phyloP scores from a whole-genome alignment of 2,329 filamentous ascomycete species.

The Claviceps fusiformis region DNA sequence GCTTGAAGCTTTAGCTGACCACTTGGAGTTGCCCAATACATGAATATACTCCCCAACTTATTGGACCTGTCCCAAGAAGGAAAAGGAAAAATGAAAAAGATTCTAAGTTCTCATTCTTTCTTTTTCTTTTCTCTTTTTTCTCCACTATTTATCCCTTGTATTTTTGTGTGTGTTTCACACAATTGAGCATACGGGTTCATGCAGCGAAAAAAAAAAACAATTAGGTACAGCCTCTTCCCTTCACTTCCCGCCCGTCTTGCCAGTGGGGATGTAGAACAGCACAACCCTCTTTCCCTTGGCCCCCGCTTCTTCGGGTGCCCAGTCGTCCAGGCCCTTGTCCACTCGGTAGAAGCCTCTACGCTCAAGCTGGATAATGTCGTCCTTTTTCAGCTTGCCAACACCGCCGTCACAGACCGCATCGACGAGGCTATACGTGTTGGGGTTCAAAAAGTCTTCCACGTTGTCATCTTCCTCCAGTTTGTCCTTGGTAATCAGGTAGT shows the following conservation, averaged over 20 bases:
- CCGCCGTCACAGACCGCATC: conserved; percentile 71
- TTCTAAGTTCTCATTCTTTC: not conserved
- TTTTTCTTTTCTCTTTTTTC: not conserved
- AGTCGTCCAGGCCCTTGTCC: conserved; percentile 47
- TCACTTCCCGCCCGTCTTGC: conserved; percentile 17
- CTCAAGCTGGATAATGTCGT: conserved; percentile 92
- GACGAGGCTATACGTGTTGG: conserved; percentile 59
- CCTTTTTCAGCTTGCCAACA: conserved; percentile 62
- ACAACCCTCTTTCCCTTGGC: conserved; percentile 35
- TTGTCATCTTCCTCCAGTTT: conserved; percentile 80
- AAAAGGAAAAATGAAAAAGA: not conserved
- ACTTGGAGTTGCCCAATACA: no score
- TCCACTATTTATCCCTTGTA: not conserved
- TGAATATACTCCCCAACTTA: not conserved
- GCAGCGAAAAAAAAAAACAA: not conserved
- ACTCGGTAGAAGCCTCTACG: conserved; percentile 84
- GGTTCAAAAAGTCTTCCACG: conserved; percentile 71
- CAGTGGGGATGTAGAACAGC: conserved; percentile 44
- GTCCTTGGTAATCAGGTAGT: conserved; percentile 91
- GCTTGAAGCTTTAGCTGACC: no score
- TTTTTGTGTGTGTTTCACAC: not conserved
- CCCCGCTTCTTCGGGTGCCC: conserved; percentile 35
- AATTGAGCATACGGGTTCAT: not conserved
- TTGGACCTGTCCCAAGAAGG: not conserved
- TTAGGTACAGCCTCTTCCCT: not conserved